Conservation (phyloP, 2,329 filamentous ascomycete species). For the Zopfia rhizophila region DNA sequence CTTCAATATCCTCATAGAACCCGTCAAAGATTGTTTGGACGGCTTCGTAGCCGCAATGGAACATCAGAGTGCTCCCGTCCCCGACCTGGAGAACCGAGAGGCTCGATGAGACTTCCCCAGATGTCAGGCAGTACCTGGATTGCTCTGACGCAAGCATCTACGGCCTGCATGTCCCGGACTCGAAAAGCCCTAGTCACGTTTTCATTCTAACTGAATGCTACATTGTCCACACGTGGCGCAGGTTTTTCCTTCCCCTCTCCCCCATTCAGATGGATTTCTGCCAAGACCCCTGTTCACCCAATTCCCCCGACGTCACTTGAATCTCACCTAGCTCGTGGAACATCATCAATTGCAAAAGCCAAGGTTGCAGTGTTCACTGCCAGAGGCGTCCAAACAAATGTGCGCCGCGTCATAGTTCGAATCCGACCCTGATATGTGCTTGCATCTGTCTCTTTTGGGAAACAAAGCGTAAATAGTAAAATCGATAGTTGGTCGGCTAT, state of each 20-base stretch:
- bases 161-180: slow-evolving; percentile 20
- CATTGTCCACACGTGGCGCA: slow-evolving; percentile 36
- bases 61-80: slow-evolving; percentile 10
- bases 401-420: slow-evolving; percentile 32
- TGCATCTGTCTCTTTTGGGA: slow-evolving; percentile 1
- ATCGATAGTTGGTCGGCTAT: slow-evolving; percentile 41
- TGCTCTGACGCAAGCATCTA: slow-evolving; percentile 16
- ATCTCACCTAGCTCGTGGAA: slow-evolving; percentile 14
- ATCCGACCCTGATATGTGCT: slow-evolving; percentile 12
- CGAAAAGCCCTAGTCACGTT: slow-evolving; percentile 20
- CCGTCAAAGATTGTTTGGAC: slow-evolving; percentile 5
- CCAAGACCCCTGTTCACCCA: slow-evolving; percentile 36
- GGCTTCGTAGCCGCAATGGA: slow-evolving; percentile 20
- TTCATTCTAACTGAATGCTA: slow-evolving; percentile 20
- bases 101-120: neutral
- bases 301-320: slow-evolving; percentile 23
- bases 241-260: slow-evolving; percentile 14
- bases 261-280: slow-evolving; percentile 23
- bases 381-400: slow-evolving; percentile 16
- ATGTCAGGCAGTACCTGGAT: slow-evolving; percentile 17
- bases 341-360: slow-evolving; percentile 25
- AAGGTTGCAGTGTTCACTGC: slow-evolving; percentile 27
- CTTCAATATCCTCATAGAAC: slow-evolving; percentile 32
- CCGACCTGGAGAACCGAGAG: neutral
- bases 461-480: slow-evolving; percentile 30